Base-by-base conservation (phyloP, 768 basidiomycete species). In the Solioccasus polychromus region DNA sequence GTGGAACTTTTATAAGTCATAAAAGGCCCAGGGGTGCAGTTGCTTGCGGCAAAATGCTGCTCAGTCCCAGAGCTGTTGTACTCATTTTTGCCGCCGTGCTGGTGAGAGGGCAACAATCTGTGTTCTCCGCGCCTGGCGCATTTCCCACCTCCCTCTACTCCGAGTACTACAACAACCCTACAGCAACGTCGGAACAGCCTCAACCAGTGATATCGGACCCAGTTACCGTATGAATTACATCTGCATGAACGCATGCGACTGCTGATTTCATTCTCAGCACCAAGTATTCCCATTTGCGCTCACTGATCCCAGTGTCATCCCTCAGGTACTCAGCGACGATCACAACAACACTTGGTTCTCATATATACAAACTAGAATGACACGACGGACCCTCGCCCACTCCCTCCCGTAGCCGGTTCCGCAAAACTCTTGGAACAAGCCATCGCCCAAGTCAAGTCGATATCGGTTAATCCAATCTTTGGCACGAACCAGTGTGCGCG, bases 161-260 rank as follows among this genome's bases (percentile, higher is more conserved):
- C n/a, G 59, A 71, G 41, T 89, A 88, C 62, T 86, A 81, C 67
- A 88, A 87, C 62, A 66, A 75, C 51, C 85, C 87, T 25, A 88
- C 84, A 1, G 82, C 78, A 25, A 88, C 87, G 2, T 76, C 77
- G 11, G 78, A 73, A 1, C 87, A 89, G 59, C 80, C 80, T 4
- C 87, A 89, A 64, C 87, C 86, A n/a, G 73, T 87, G 47, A 75
- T 89, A 29, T 78, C 84, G 12, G 86, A 89, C 59, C 82, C 84
- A 8, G 76, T 87, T 25, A 74, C 75, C 22, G 86, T 85, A 40
- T 39, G 65, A n/a, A n/a, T 44, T 5, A 7, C 28, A 6, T 40
- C 8, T 39, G 8, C n/a, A 28, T 11, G 26, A 15, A 41, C 45
- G 49, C 57, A 9, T 17, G 32, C 0, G 11, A 6, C 6, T 19